Evolutionary conservation across 2,329 filamentous ascomycete genomes (phyloP).

Genomic region (Penicillium griseofulvum): DNA sequence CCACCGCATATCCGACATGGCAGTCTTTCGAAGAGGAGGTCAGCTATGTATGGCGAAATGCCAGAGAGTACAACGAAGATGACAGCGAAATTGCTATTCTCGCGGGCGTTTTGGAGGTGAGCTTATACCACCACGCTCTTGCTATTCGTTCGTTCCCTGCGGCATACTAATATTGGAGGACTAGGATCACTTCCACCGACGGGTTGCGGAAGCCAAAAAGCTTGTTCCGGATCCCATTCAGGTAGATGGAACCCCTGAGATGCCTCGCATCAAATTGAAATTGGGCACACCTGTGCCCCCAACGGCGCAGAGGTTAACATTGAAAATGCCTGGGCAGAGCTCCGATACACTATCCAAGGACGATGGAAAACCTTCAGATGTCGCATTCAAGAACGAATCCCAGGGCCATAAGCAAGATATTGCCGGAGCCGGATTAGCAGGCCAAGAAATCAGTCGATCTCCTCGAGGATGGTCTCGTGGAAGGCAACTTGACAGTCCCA

Average conservation of each 20-base stretch:
- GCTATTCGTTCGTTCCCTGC: neutral
- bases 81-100: conserved; percentile 78
- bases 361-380: conserved; percentile 43
- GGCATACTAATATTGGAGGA: conserved; percentile 13
- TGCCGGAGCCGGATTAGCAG: conserved; percentile 48
- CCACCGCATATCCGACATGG: conserved; percentile 78
- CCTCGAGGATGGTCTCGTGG: conserved; percentile 38
- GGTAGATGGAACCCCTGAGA: conserved; percentile 41
- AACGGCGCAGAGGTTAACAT: conserved; percentile 64
- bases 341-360: conserved; percentile 47
- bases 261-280: conserved; percentile 79
- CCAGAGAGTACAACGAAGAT: conserved; percentile 86
- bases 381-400: conserved; percentile 56
- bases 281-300: conserved; percentile 51
- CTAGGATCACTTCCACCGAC: conserved; percentile 66
- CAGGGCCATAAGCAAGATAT: conserved; percentile 53
- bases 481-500: conserved; percentile 31
- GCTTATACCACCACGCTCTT: conserved; percentile 14
- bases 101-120: conserved; percentile 75
- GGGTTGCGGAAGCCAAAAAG: conserved; percentile 69
- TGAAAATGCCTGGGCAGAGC: conserved; percentile 64
- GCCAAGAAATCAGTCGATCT: conserved; percentile 20
- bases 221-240: conserved; percentile 65
- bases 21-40: conserved; percentile 75
- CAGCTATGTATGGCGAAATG: conserved; percentile 82